phyloP scores from a whole-genome alignment of 1,139 yeast genomes.

The Taiozyma sp. region DNA sequence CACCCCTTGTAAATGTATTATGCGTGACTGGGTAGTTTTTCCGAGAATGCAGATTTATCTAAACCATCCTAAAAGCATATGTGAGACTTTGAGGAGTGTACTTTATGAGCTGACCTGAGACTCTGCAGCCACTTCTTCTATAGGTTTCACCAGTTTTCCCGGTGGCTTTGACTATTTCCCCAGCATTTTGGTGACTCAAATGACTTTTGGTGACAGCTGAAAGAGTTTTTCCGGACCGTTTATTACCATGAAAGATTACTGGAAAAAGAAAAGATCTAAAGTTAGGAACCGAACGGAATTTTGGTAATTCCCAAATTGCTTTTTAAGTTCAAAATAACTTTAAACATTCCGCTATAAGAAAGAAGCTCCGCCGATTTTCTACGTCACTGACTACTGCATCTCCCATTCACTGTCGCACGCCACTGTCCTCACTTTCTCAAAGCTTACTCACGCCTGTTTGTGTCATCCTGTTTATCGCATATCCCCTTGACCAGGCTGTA shows the following conservation, averaged over 20 bases:
- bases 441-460: not conserved
- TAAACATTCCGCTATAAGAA: not conserved
- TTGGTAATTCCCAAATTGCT: not conserved
- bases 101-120: not conserved
- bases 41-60: not conserved
- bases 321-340: not conserved
- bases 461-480: not conserved
- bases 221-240: not conserved
- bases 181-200: conserved; percentile 17
- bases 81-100: too few species aligned
- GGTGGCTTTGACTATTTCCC: not conserved
- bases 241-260: not conserved
- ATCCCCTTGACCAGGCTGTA: not conserved
- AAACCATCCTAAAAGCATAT: not conserved
- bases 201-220: not conserved
- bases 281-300: not conserved
- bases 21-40: not conserved
- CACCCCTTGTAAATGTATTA: not conserved
- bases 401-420: not conserved
- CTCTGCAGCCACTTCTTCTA: not conserved
- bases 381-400: not conserved
- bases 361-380: not conserved
- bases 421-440: not conserved
- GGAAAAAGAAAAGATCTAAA: not conserved
- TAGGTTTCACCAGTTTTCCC: not conserved